phyloP scores from a whole-genome alignment of 2,329 filamentous ascomycete genomes.

The Hypocrella siamensis region DNA sequence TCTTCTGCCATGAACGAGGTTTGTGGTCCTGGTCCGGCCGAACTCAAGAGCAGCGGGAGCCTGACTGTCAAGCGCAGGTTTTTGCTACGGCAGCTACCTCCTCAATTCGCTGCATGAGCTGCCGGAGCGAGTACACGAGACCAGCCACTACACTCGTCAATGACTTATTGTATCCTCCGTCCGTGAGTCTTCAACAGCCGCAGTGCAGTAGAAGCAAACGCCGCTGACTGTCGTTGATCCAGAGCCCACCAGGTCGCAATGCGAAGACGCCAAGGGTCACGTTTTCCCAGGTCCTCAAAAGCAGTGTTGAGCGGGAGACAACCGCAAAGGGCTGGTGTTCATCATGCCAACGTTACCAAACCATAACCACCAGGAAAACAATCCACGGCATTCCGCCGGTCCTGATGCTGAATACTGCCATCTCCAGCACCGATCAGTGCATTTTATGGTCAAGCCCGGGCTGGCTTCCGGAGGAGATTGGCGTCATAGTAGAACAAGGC shows the following conservation, averaged over 20 bases:
- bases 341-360: slow-evolving; percentile 80
- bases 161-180: slow-evolving; percentile 63
- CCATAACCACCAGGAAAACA: slow-evolving; percentile 68
- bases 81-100: slow-evolving; percentile 57
- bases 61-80: slow-evolving; percentile 14
- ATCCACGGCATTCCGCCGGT: slow-evolving; percentile 71
- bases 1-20: slow-evolving; percentile 57
- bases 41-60: too few relatives aligned
- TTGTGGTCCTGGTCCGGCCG: neutral
- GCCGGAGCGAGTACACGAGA: slow-evolving; percentile 70
- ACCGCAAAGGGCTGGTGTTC: slow-evolving; percentile 88
- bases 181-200: slow-evolving; percentile 11
- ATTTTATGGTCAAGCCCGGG: slow-evolving; percentile 77
- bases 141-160: slow-evolving; percentile 69
- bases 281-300: slow-evolving; percentile 87
- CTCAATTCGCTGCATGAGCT: slow-evolving; percentile 72
- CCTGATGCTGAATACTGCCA: slow-evolving; percentile 76
- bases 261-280: slow-evolving; percentile 39
- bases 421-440: slow-evolving; percentile 55
- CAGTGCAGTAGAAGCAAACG: neutral
- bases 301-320: slow-evolving; percentile 77
- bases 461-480: slow-evolving; percentile 89
- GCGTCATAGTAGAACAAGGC: slow-evolving; percentile 78
- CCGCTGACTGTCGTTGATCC: slow-evolving; percentile 1
- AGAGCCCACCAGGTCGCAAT: slow-evolving; percentile 33